Conservation (phyloP, 2,329 filamentous ascomycete species). For the Fusarium chaquense region DNA sequence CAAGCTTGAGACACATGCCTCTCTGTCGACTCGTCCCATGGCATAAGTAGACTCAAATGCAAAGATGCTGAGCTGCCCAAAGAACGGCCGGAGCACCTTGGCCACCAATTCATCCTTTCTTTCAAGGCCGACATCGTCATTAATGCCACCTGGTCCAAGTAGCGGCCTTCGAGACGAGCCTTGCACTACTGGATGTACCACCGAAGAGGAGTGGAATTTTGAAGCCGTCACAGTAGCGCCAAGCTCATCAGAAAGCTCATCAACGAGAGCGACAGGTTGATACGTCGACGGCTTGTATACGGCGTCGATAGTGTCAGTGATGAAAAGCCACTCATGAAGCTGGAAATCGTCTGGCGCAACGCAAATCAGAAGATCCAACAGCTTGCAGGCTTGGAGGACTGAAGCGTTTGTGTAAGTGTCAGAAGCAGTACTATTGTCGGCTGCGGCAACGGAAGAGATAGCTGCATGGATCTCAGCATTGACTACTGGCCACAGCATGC, state of each 20-base stretch:
- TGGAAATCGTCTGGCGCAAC: constrained; percentile 95
- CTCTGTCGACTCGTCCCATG: constrained; percentile 77
- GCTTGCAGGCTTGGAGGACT: constrained; percentile 91
- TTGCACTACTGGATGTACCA: constrained; percentile 53
- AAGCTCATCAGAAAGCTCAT: constrained; percentile 84
- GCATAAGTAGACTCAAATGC: constrained; percentile 94
- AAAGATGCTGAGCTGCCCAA: constrained; percentile 90
- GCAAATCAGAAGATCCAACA: constrained; percentile 89
- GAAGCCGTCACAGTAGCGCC: constrained; percentile 59
- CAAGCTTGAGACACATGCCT: constrained; percentile 72
- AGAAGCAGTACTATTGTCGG: constrained; percentile 70
- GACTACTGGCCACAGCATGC: constrained; percentile 89
- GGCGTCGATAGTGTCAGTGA: constrained; percentile 96
- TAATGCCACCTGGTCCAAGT: constrained; percentile 65
- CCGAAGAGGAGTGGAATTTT: constrained; percentile 52
- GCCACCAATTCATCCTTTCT: constrained; percentile 77
- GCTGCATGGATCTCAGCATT: constrained; percentile 87
- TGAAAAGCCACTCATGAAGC: constrained; percentile 97
- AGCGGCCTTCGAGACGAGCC: constrained; percentile 61
- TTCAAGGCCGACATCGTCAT: constrained; percentile 68
- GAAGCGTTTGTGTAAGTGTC: constrained; percentile 83
- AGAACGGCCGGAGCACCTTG: constrained; percentile 86
- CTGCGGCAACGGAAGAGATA: constrained; percentile 78
- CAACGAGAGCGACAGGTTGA: constrained; percentile 80
- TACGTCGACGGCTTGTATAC: constrained; percentile 82